phyloP scores from a whole-genome alignment of 2,329 filamentous ascomycete species.

The Uncinocarpus reesii region DNA sequence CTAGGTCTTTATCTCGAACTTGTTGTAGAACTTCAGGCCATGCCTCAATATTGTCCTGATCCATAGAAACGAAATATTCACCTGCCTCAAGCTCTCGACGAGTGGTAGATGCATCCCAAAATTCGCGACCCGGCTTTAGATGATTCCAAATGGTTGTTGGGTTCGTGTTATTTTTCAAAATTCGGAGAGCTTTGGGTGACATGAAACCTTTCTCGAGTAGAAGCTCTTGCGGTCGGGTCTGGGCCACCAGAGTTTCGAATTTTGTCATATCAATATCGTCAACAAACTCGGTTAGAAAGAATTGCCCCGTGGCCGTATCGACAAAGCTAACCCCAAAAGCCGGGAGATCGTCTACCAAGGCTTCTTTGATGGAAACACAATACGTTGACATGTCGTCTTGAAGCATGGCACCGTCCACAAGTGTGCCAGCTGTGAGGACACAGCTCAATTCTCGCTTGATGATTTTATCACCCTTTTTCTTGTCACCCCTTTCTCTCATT shows the following conservation, averaged over 20 bases:
- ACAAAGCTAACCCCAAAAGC: slow-evolving; percentile 88
- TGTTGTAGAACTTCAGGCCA: slow-evolving; percentile 71
- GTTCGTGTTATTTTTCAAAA: slow-evolving; percentile 88
- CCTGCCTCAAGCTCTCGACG: slow-evolving; percentile 69
- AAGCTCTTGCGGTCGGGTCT: slow-evolving; percentile 78
- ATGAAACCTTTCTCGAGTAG: slow-evolving; percentile 78
- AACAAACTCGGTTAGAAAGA: slow-evolving; percentile 81
- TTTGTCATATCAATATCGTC: slow-evolving; percentile 91
- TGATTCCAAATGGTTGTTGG: slow-evolving; percentile 95
- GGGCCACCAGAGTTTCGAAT: slow-evolving; percentile 93
- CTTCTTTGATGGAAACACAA: slow-evolving; percentile 89
- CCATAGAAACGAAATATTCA: slow-evolving; percentile 62
- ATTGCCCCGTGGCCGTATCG: slow-evolving; percentile 90
- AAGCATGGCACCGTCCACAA: slow-evolving; percentile 93
- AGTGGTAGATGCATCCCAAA: slow-evolving; percentile 77
- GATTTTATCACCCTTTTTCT: slow-evolving; percentile 75
- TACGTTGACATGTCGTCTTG: slow-evolving; percentile 97
- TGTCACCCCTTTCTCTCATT: slow-evolving; percentile 79
- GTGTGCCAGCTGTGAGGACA: slow-evolving; percentile 80
- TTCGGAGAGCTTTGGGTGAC: slow-evolving; percentile 79
- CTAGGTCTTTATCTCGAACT: slow-evolving; percentile 63
- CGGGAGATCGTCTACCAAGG: slow-evolving; percentile 57
- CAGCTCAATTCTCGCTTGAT: slow-evolving; percentile 84
- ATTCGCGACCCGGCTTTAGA: slow-evolving; percentile 75
- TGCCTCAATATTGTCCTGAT: slow-evolving; percentile 48